Evolutionary conservation across 2,329 filamentous ascomycete genomes (phyloP).

Genomic region (Paecilomyces dactylethromorphus): DNA sequence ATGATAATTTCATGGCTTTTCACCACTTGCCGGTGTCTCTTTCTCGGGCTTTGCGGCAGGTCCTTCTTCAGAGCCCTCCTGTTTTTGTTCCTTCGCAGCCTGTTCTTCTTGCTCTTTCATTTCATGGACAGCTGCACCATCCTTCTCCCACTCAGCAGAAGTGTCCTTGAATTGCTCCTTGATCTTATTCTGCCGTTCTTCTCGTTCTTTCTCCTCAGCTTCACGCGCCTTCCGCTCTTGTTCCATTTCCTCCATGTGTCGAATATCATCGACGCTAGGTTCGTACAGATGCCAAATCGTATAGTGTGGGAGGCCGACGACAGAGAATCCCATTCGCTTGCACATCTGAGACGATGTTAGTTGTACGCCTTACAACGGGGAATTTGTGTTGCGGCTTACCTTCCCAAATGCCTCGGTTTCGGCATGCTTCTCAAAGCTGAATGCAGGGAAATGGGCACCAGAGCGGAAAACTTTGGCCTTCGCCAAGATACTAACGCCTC

Average conservation of each 20-base stretch:
- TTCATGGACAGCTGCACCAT: slow-evolving; percentile 72
- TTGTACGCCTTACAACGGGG: slow-evolving; percentile 1
- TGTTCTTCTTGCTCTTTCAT: slow-evolving; percentile 49
- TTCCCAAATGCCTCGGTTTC: slow-evolving; percentile 99
- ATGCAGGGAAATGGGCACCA: slow-evolving; percentile 94
- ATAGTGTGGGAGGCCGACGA: slow-evolving; percentile 93
- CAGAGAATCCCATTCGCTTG: slow-evolving; percentile 89
- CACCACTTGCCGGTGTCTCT: slow-evolving; percentile 4
- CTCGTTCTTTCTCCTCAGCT: slow-evolving; percentile 68
- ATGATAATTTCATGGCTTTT: slow-evolving; percentile 5
- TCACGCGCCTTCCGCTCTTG: slow-evolving; percentile 73
- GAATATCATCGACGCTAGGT: slow-evolving; percentile 93
- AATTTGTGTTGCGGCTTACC: slow-evolving; percentile 46
- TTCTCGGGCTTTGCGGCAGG: slow-evolving; percentile 15
- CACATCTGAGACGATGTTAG: slow-evolving; percentile 65
- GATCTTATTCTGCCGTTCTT: slow-evolving; percentile 68
- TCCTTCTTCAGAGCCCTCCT: slow-evolving; percentile 15
- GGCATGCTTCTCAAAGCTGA: slow-evolving; percentile 97
- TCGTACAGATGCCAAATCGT: slow-evolving; percentile 99
- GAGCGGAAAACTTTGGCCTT: slow-evolving; percentile 93
- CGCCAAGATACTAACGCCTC: slow-evolving; percentile 92
- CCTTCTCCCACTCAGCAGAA: slow-evolving; percentile 78
- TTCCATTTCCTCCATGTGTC: slow-evolving; percentile 99
- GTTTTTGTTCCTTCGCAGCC: slow-evolving; percentile 8
- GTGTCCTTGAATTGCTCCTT: slow-evolving; percentile 74